Evolutionary conservation across 176 grass and related monocot species (phyloP).

Genomic region (Cenchrus purpureus): DNA sequence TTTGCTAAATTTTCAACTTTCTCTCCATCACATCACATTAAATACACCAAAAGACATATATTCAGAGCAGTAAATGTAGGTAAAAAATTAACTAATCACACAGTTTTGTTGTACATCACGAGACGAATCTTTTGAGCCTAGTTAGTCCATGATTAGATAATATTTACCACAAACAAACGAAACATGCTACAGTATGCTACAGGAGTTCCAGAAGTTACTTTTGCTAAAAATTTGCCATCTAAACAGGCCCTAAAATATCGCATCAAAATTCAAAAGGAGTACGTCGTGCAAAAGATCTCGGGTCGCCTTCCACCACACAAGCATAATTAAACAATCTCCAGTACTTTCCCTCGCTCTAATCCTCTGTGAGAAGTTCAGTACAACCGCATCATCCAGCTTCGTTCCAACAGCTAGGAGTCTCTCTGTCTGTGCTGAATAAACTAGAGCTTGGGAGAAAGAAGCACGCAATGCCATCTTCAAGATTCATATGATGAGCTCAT

Average conservation of each 20-base stretch:
- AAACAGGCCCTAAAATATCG: not conserved
- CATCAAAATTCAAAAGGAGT: not conserved
- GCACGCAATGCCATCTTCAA: slow-evolving; percentile 30
- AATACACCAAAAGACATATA: too few relatives aligned
- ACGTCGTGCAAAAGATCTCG: not conserved
- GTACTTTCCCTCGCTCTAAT: not conserved
- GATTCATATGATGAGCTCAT: not conserved
- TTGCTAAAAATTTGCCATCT: too few relatives aligned
- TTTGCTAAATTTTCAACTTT: too few relatives aligned
- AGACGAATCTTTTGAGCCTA: too few relatives aligned
- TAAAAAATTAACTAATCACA: too few relatives aligned
- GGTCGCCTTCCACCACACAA: slow-evolving; percentile 12
- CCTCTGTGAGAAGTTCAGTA: not conserved
- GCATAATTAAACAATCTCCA: not conserved
- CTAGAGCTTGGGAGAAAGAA: slow-evolving; percentile 10
- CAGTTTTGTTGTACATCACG: too few relatives aligned
- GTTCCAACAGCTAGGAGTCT: not conserved
- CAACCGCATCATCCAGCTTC: not conserved
- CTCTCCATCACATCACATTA: too few relatives aligned
- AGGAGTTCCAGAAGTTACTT: too few relatives aligned
- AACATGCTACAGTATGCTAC: too few relatives aligned
- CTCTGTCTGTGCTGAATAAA: not conserved
- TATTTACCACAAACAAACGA: too few relatives aligned
- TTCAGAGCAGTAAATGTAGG: too few relatives aligned
- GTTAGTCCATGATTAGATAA: too few relatives aligned